Percentiles rank a stretch among this genome's conserved stretches.
These are phyloP conservation scores for Creolimax fragrantissima DNA, from an alignment of 78 protist species.

Conservation along the genomic window DNA sequence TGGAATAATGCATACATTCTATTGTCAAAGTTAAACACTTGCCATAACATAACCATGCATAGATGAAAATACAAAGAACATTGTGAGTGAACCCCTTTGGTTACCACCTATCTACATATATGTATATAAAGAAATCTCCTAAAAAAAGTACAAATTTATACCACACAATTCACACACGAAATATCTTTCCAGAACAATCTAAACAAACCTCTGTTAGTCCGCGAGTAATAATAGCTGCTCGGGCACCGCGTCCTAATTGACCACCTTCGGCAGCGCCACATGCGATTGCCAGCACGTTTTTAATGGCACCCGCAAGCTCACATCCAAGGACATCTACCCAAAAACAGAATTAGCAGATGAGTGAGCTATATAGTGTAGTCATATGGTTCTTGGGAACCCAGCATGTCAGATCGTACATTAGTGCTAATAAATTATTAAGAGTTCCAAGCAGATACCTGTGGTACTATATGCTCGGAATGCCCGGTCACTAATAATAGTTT, in stretches of 20 bases:
- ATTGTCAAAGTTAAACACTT: too few relatives aligned
- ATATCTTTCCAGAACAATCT: too few relatives aligned
- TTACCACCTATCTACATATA: neutral
- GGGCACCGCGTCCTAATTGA: conserved; percentile 36
- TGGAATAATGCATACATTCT: too few relatives aligned
- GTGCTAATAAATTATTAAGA: too few relatives aligned
- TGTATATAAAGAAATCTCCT: neutral
- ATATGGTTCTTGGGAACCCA: too few relatives aligned
- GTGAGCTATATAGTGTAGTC: too few relatives aligned
- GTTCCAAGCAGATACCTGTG: too few relatives aligned
- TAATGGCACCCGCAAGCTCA: conserved; percentile 58
- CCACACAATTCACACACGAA: neutral
- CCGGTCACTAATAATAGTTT: neutral
- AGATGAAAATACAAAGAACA: too few relatives aligned
- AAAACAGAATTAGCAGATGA: too few relatives aligned
- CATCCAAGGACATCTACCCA: conserved; percentile 58
- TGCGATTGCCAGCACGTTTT: conserved; percentile 59
- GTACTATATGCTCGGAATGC: conserved; percentile 35
- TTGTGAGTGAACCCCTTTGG: too few relatives aligned
- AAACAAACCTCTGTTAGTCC: conserved; percentile 36
- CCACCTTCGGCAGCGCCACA: conserved; percentile 50
- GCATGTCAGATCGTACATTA: too few relatives aligned
- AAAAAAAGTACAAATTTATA: neutral
- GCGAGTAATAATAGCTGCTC: conserved; percentile 47
- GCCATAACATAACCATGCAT: too few relatives aligned